Base-by-base conservation (phyloP, 768 basidiomycete species). In the Collybia sp. region DNA sequence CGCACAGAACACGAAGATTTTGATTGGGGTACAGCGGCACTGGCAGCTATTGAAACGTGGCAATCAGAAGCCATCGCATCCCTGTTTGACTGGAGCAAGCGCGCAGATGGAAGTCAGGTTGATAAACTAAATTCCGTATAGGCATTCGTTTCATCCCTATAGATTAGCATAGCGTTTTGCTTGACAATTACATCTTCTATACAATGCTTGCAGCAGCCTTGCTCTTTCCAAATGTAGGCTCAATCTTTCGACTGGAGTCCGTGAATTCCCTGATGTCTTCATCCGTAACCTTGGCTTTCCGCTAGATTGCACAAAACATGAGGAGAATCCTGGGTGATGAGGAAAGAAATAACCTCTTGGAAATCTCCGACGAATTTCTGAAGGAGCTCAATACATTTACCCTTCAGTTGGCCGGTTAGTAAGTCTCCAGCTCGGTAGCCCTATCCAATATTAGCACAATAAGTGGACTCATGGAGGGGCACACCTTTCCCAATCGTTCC, bases 341-440 rank as follows among this genome's bases (percentile, higher is more conserved):
- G 13, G 19, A 46, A 25, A 19, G n/a, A 51, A 37, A 57, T 12
- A 47, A 78, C 77, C 61, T 75, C 86, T 69, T 98, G 96, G 73
- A 98, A 98, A 2, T 75, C 77, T 40, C 76, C 77, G 30, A 97
- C 88, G 45, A 96, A 89, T 16, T 76, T 69, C 62, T 96, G 93
- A 11, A 99, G 62, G 42, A 84, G 53, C 44, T 80, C 75, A 49
- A 98, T 97, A 58, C 92, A 95, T 62, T 72, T 81, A 11, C 82
- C 83, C 70, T 99, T 99, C 55, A 99, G 69, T 62, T 98, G 84
- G 5, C 92, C 92, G 0, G 94, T 96, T 43, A 96, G 73, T 44
- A 99, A 61, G 32, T 74, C 77, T 0, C 96, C 96, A 13, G 88
- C 78, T 15, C 93, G 85, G 65, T 99, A 99, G 43, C 95, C 93